Evolutionary conservation across 257 asterid genomes (phyloP).

Genomic region (Striga asiatica): DNA sequence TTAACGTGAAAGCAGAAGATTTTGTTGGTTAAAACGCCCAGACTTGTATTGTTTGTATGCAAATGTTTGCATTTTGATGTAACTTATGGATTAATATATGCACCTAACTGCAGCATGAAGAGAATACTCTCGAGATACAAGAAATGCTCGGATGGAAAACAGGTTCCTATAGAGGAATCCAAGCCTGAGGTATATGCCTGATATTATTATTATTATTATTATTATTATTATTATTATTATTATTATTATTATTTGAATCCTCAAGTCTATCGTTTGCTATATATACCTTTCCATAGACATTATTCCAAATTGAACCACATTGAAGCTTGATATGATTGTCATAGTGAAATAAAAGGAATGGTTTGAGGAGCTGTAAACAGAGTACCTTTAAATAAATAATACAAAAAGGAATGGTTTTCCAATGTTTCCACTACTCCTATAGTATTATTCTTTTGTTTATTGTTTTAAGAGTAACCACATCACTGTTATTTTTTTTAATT

Average conservation of each 20-base stretch:
- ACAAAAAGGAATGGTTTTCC: not conserved
- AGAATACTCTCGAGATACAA: constrained; percentile 40
- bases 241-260: too few species aligned
- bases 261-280: not conserved
- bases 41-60: too few species aligned
- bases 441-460: not conserved
- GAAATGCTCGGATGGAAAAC: constrained; percentile 22
- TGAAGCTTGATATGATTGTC: not conserved
- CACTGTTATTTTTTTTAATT: not conserved
- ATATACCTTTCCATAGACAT: not conserved
- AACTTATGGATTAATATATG: not conserved
- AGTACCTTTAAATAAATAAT: not conserved
- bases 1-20: not conserved
- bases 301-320: not conserved
- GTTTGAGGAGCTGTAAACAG: not conserved
- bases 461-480: not conserved
- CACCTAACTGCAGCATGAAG: constrained; percentile 45
- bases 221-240: too few species aligned
- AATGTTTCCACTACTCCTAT: not conserved
- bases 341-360: not conserved
- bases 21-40: not conserved
- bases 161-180: constrained; percentile 26
- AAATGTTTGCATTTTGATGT: not conserved
- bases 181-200: constrained; percentile 29
- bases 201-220: not conserved